Evolutionary conservation across 192 early-diverging fungal species (phyloP).

Genomic region (Coemansia umbellata): DNA sequence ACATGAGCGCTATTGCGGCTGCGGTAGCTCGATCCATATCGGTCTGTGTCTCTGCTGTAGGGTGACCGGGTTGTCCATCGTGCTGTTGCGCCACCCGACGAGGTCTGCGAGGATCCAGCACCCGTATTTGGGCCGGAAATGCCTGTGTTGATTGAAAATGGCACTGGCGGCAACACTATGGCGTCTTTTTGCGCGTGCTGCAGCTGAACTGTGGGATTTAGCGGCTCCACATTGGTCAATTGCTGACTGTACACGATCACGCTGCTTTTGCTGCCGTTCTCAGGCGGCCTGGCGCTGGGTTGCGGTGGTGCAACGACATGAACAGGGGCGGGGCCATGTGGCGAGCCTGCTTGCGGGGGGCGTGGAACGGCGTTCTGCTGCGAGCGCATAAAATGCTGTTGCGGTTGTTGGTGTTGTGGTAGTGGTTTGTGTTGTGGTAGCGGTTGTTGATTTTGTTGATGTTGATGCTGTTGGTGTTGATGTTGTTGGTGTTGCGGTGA

Average conservation of each 20-base stretch:
- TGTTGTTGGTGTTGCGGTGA: background rate
- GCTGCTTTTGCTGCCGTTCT: background rate
- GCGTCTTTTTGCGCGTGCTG: background rate
- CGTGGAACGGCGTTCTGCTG: background rate
- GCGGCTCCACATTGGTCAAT: slow-evolving; percentile 3
- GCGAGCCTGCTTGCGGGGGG: too few relatives aligned
- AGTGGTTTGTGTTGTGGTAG: background rate
- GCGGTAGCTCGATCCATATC: slow-evolving; percentile 32
- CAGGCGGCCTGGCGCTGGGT: too few relatives aligned
- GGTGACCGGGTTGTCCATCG: slow-evolving; percentile 19
- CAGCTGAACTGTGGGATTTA: slow-evolving; percentile 12
- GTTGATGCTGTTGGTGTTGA: background rate
- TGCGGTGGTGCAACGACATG: too few relatives aligned
- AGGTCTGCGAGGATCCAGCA: background rate
- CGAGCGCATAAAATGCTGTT: too few relatives aligned
- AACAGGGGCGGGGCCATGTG: too few relatives aligned
- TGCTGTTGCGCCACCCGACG: background rate
- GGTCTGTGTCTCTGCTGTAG: slow-evolving; percentile 9
- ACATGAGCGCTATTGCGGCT: slow-evolving; percentile 43
- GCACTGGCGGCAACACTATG: background rate
- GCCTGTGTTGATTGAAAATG: slow-evolving; percentile 28
- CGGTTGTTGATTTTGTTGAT: background rate
- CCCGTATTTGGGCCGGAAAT: background rate
- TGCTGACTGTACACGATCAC: slow-evolving; percentile 1
- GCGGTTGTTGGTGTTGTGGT: too few relatives aligned